Base-by-base conservation (phyloP, 2,329 filamentous ascomycete species). In the Pseudopyricularia javanii region DNA sequence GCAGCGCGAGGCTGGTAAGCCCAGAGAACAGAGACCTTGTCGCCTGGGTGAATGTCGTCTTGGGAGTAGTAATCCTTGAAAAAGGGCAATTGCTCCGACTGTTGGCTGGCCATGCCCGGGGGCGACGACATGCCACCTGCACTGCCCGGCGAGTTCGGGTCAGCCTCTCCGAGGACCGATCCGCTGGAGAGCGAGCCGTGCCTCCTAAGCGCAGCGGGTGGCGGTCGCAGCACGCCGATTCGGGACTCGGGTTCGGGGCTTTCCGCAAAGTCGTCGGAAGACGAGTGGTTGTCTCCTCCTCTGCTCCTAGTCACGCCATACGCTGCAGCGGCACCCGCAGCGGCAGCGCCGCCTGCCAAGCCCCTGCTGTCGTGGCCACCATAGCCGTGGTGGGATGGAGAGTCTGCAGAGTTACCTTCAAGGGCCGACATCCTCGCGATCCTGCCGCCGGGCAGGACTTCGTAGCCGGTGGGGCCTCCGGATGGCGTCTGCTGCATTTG, bases 31-130 rank as follows among this genome's bases (percentile, higher is more conserved):
- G 93, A 81, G 43, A 98, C 91, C 55, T 86, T 85, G 62, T 97
- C 91, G 54, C 88, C 86, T 0, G 91, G 87, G 61, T 91, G 88
- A 54, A 98, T 95, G 61, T 97, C 91, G 61, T 97, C 93, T 60
- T 91, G 85, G 2, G 91, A 97, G 65, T 98, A 98, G 69, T 98
- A 98, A 67, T 98, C 93, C 65, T 95, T 95, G 80, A 98, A 98
- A 64, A 90, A 95, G 4, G 88, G 85, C 52, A 98, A 73, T 66
- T 97, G 93, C 68, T 98, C 93, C 1, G 91, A 97, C 65, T 96
- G 90, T 55, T 91, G 89, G 61, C 90, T 95, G 24, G 83, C 80
- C 56, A 91, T 70, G 26, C 85, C 90, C 61, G 86, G 86, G 0
- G 89, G 89, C 3, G 91, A 95, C 20, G 37, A 43, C 68, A 88